Evolutionary conservation across 371 early-diverging fungal species (phyloP).

Genomic region (Mortierella sp.): DNA sequence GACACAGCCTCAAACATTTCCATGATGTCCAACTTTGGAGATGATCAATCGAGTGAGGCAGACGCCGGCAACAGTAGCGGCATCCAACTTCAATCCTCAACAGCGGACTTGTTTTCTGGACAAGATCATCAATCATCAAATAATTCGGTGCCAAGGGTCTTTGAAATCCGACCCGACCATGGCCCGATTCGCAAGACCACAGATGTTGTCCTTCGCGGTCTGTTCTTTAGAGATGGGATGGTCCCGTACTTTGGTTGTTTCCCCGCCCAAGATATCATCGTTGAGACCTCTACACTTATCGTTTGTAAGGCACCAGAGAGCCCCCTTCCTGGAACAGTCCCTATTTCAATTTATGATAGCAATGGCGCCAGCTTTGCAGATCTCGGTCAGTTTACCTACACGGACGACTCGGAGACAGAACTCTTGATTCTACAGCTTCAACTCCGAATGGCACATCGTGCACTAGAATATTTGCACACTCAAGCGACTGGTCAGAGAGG

Average conservation of each 20-base stretch:
- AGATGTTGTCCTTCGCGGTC: conserved; percentile 36
- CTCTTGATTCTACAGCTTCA: conserved; percentile 45
- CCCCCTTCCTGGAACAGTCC: conserved; percentile 40
- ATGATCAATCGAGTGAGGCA: conserved; percentile 25
- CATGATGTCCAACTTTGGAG: conserved; percentile 25
- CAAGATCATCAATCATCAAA: neutral
- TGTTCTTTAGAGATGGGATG: conserved; percentile 46
- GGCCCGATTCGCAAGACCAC: conserved; percentile 46
- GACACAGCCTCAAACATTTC: conserved; percentile 14
- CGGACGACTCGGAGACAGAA: conserved; percentile 47
- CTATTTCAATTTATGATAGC: conserved; percentile 31
- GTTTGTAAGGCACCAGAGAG: conserved; percentile 43
- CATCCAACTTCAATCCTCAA: neutral
- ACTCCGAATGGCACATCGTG: conserved; percentile 46
- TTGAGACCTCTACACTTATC: conserved; percentile 35
- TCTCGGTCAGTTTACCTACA: conserved; percentile 45
- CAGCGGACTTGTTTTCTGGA: neutral
- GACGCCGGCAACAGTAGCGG: conserved; percentile 12
- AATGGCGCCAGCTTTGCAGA: conserved; percentile 25
- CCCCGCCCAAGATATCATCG: conserved; percentile 33
- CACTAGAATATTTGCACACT: conserved; percentile 38
- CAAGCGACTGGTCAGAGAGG: conserved; percentile 39
- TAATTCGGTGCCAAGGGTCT: conserved; percentile 19
- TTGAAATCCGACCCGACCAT: conserved; percentile 34
- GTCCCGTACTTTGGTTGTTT: conserved; percentile 51